Base-by-base conservation (phyloP, 169 alveolate genomes). In the Theileria orientalis region DNA sequence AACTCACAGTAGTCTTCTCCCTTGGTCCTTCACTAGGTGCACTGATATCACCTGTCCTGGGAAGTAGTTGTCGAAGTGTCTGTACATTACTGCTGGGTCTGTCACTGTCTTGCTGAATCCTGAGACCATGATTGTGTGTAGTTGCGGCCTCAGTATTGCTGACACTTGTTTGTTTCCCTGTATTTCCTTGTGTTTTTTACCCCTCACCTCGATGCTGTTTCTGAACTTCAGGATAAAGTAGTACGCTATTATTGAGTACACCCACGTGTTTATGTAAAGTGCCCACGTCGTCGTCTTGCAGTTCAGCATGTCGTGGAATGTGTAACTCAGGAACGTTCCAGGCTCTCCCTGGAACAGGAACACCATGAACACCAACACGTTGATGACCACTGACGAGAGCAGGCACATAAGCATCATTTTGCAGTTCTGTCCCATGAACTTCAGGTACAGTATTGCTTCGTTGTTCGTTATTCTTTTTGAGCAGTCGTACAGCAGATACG, bases 71-170 rank as follows among this genome's bases (percentile, higher is more conserved):
- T 82, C 80, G 59, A 82, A 82, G 69, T 82, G 76, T 19, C 41
- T 32, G 52, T 82, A 74, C 44, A 82, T 49, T 13, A 19, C 25
- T 0, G 49, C 16, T 8, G 89, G 89, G 32, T 74, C 80, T 1
- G 74, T 74, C 16, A 82, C 49, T 68, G 67, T 64, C 19, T 82
- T 82, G 25, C 64, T 71, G 35, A 82, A 68, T 5, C 89, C 89
- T 23, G 42, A 41, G 7, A 82, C 56, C 89, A 82, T 82, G 19
- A 82, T 16, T 0, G 89, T 82, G 52, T 82, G 89, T 41, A 82
- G 85, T 74, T 82, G 89, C 37, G 89, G 85, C 13, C 89, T 63
- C 46, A 79, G 54, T 35, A 79, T 71, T 27, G 76, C 83, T 8
- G 83, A 60, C 16, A 79, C 63, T 63, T 79, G 87, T 47, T 71